Conservation (phyloP, 805 yeast genomes). For the Metschnikowia arizonensis region DNA sequence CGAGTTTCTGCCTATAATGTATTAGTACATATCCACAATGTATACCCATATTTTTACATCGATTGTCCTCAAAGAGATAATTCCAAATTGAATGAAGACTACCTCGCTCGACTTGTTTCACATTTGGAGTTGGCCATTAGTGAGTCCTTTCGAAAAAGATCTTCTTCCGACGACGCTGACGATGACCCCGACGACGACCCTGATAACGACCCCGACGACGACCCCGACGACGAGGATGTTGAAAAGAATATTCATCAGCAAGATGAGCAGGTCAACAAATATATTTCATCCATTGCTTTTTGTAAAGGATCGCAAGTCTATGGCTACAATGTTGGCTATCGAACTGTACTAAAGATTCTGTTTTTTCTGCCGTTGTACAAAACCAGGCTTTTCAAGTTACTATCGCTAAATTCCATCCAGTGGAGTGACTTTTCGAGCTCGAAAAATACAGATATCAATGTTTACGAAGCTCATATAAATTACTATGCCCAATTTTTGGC, state of each 20-base stretch:
- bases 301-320: conserved; percentile 80
- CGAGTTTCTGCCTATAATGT: conserved; percentile 24
- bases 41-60: conserved; percentile 75
- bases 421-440: conserved; percentile 8
- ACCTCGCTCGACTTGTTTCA: conserved; percentile 37
- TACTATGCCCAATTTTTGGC: conserved; percentile 69
- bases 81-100: conserved; percentile 16
- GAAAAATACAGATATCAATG: conserved; percentile 1
- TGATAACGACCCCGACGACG: conserved; percentile 13
- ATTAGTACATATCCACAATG: conserved; percentile 74
- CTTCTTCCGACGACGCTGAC: no score
- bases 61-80: conserved; percentile 46
- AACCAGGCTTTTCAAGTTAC: conserved; percentile 49
- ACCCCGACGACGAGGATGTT: conserved; percentile 8
- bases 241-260: conserved; percentile 6
- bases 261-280: conserved; percentile 27
- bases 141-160: conserved; percentile 33
- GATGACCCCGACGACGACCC: conserved; percentile 13
- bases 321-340: conserved; percentile 69
- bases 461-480: conserved; percentile 79
- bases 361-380: conserved; percentile 59
- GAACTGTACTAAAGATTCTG: conserved; percentile 64
- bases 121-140: conserved; percentile 44
- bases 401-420: conserved; percentile 23
- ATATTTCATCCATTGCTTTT: conserved; percentile 55